Percentiles rank a stretch among this genome's conserved stretches.
Evolutionary conservation across 768 basidiomycete species (phyloP).

Genomic region (Kwoniella sp.): DNA sequence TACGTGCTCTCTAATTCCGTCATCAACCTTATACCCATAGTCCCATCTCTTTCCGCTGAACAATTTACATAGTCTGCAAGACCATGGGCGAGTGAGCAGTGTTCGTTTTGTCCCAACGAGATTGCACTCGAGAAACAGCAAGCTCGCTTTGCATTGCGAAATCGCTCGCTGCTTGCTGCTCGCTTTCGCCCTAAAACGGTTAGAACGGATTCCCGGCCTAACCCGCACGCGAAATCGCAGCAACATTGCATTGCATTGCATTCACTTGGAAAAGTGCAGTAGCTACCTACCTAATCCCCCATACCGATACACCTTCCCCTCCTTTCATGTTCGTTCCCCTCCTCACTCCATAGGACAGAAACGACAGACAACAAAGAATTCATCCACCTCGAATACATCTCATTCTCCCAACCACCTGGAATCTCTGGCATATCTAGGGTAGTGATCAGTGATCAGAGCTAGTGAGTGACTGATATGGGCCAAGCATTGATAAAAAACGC

Average conservation of each 20-base stretch:
- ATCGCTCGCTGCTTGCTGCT: background rate
- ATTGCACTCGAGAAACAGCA: no score
- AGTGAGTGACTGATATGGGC: no score
- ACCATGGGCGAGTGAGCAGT: no score
- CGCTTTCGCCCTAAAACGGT: background rate
- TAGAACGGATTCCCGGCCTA: conserved; percentile 14
- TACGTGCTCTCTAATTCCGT: background rate
- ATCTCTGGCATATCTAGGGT: background rate
- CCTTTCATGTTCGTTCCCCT: conserved; percentile 8
- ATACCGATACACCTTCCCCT: background rate
- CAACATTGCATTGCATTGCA: conserved; percentile 4
- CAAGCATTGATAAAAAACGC: no score
- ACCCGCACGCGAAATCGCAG: conserved; percentile 11
- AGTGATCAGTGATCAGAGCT: no score
- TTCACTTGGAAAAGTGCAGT: no score
- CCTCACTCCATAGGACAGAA: background rate
- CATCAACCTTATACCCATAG: background rate
- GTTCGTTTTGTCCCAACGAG: no score
- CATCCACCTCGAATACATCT: background rate
- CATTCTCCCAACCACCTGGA: background rate
- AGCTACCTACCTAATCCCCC: no score
- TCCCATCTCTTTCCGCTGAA: background rate
- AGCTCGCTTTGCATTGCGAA: background rate
- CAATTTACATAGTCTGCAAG: background rate
- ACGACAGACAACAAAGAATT: background rate